Base-by-base conservation (phyloP, 768 basidiomycete species). In the Pilatotrama ljubarskyi region DNA sequence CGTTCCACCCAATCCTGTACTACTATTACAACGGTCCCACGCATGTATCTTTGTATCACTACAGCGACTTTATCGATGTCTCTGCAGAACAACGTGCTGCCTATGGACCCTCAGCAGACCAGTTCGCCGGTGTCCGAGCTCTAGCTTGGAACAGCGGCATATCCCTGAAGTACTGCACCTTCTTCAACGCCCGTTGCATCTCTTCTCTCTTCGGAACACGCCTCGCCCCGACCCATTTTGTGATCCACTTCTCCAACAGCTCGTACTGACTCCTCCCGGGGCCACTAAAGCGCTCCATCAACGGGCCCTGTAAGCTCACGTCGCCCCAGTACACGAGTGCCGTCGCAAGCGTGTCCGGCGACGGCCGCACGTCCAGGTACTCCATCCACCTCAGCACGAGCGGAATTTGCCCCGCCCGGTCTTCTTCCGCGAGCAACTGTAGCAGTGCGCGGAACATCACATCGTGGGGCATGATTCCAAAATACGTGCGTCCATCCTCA, bases 351-450 rank as follows among this genome's bases (percentile, higher is more conserved):
- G 87, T 87, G 40, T 76, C 72, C 25, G 67, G 70, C n/a, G 76
- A 75, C 1, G 91, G 90, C 42, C 51, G 38, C 11, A 93, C 73
- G 0, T 71, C 71, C 38, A 91, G 64, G 15, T 75, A 77, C 7
- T 80, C 79, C 90, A 91, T 92, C 90, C 93, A 93, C 18, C 82
- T 83, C 0, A 94, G 70, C 13, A 77, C 77, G 13, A 82, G 77
- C 0, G 91, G 86, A 26, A 94, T 86, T 70, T 92, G 88, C 0
- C 73, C 67, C 9, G 81, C 77, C 1, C 76, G 75, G 1, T 75
- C 73, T 32, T 77, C 76, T 4, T 81, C 69, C 1, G 84, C 87
- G 7, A 91, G 77, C 3, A 91, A 75, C 51, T 78, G 66, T n/a
- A 92, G 77, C 59, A 88, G 87, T 13, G 83, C 69, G 24, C 79